These are phyloP conservation scores for Metschnikowia lachancei DNA, from an alignment of 805 yeast genomes.

Conservation along the genomic window DNA sequence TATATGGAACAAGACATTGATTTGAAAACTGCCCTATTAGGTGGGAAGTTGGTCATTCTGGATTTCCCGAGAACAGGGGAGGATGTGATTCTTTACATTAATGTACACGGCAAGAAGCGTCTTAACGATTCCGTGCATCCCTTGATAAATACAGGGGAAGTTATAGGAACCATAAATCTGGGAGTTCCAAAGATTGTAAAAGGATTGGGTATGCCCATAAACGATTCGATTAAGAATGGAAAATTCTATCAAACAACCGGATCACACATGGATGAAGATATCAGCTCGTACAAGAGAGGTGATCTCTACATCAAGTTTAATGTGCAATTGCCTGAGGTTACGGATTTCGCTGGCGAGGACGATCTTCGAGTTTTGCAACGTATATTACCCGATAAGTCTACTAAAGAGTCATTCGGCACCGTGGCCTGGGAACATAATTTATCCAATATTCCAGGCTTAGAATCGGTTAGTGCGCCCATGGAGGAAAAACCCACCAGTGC, in stretches of 20 bases:
- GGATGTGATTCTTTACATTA: constrained; percentile 30
- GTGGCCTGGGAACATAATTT: constrained; percentile 13
- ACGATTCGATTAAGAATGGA: constrained; percentile 21
- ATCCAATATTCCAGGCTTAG: constrained; percentile 13
- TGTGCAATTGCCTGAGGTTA: constrained; percentile 32
- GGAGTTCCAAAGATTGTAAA: constrained; percentile 47
- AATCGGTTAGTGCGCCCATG: background rate
- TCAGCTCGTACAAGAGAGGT: constrained; percentile 28
- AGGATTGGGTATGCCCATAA: constrained; percentile 63
- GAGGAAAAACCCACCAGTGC: constrained; percentile 3
- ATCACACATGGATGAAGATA: constrained; percentile 15
- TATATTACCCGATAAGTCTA: constrained; percentile 19
- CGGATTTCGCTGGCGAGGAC: constrained; percentile 25
- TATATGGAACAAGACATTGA: constrained; percentile 46
- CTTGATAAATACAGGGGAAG: constrained; percentile 25
- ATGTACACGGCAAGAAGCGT: constrained; percentile 32
- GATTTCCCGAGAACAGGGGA: constrained; percentile 35
- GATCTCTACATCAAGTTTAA: constrained; percentile 41
- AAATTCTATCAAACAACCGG: constrained; percentile 25
- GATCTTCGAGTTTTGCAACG: constrained; percentile 22
- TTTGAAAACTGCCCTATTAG: constrained; percentile 53
- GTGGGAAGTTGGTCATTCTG: constrained; percentile 46
- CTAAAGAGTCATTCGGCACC: constrained; percentile 8
- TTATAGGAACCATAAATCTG: constrained; percentile 54
- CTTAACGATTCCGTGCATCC: constrained; percentile 14